phyloP scores from a whole-genome alignment of 331 rosid species.

The Telfairia occidentalis region DNA sequence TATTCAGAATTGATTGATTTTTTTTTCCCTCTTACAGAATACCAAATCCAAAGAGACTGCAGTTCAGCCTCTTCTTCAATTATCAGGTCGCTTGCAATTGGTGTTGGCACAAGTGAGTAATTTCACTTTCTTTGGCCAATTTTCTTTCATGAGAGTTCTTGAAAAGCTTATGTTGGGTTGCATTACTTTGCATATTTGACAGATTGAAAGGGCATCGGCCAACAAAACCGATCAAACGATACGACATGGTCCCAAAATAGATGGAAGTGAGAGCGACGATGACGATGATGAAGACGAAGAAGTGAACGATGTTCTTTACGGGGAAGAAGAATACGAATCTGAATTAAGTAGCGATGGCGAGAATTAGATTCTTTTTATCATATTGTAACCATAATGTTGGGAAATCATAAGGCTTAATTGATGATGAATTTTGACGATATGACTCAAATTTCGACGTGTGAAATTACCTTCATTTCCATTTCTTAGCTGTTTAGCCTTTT shows the following conservation, averaged over 20 bases:
- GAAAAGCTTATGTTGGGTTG: conserved; percentile 1
- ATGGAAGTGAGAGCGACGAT: conserved; percentile 41
- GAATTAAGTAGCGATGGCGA: conserved; percentile 66
- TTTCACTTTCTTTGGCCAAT: not conserved
- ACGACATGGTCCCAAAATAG: conserved; percentile 3
- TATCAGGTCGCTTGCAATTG: conserved; percentile 82
- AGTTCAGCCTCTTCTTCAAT: conserved; percentile 52
- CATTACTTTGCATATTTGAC: conserved; percentile 7
- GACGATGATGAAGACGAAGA: conserved; percentile 50
- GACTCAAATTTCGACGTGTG: not conserved
- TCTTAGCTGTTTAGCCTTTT: not conserved
- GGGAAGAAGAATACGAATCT: conserved; percentile 52
- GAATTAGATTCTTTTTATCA: not conserved
- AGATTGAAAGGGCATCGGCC: conserved; percentile 65
- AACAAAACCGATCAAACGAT: conserved; percentile 19
- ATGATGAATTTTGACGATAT: not conserved
- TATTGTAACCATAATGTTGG: conserved; percentile 22
- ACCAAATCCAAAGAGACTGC: conserved; percentile 49
- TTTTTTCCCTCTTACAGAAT: conserved; percentile 32
- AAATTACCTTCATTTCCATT: not conserved
- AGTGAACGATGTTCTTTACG: conserved; percentile 35
- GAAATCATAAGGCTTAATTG: conserved; percentile 1
- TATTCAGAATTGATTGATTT: not conserved
- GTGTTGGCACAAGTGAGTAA: conserved; percentile 60
- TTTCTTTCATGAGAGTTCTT: conserved; percentile 12